phyloP scores from a whole-genome alignment of 768 basidiomycete species.

The button mushroom (Agaricus bisporus) region DNA sequence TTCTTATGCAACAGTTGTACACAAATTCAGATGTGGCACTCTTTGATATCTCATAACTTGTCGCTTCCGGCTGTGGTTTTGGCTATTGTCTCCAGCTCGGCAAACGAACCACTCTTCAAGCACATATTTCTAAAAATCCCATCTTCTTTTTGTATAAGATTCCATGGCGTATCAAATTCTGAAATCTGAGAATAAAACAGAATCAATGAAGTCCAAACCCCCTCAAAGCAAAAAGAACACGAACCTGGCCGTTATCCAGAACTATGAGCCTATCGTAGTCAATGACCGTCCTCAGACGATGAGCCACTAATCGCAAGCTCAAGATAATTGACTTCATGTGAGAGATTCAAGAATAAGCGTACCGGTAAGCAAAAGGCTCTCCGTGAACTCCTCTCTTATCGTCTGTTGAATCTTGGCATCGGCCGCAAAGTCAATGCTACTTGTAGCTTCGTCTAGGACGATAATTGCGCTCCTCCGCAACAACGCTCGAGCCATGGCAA shows the following conservation, averaged over 20 bases:
- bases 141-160: slow-evolving; percentile 53
- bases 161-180: slow-evolving; percentile 70
- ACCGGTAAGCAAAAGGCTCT: slow-evolving; percentile 71
- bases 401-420: slow-evolving; percentile 88
- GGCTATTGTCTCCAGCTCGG: slow-evolving; percentile 54
- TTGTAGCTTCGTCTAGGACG: slow-evolving; percentile 79
- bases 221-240: neutral
- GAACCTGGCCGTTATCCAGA: slow-evolving; percentile 61
- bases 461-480: slow-evolving; percentile 68
- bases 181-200: slow-evolving; percentile 30
- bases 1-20: too few relatives aligned
- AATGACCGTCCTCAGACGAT: slow-evolving; percentile 71
- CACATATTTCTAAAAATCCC: slow-evolving; percentile 70
- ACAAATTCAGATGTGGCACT: too few relatives aligned
- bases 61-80: slow-evolving; percentile 30
- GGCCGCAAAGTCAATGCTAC: slow-evolving; percentile 82
- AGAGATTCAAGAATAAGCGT: slow-evolving; percentile 16
- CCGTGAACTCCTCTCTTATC: slow-evolving; percentile 79
- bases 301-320: slow-evolving; percentile 43
- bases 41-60: too few relatives aligned
- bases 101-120: slow-evolving; percentile 60
- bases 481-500: slow-evolving; percentile 81
- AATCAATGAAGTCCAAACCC: neutral
- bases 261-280: slow-evolving; percentile 79
- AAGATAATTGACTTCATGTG: neutral